Base-by-base conservation (phyloP, 129 eudicot species). In the Flaveria bidentis region DNA sequence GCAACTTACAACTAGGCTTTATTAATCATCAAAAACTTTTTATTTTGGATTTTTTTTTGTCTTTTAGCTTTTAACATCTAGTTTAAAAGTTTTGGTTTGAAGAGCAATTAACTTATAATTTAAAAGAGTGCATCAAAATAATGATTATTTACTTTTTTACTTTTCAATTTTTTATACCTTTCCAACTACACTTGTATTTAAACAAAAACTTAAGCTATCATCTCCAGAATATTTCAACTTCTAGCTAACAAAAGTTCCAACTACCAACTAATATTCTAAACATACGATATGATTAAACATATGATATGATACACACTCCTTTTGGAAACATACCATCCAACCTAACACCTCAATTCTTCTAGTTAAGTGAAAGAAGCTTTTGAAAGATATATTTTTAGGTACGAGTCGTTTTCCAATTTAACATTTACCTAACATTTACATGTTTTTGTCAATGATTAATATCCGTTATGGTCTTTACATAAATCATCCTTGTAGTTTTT, bases 371-470 rank as follows among this genome's bases (percentile, higher is more conserved):
- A 62, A 62, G 17, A 9, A 62, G 62, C 45, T 61, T 46, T n/a
- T 0, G 57, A 26, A 6, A 63, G 28, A 61, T 16, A 45, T 15
- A 62, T 25, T 23, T 62, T 49, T 71, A 2, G 2, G 70, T 25
- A 46, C 20, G 13, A 2, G 62, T 62, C 36, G 9, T 64, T 63
- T 12, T 76, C 46, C 47, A 61, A 49, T 49, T 64, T 63, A 71
- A 63, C 62, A 15, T 62, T 62, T 62, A 9, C 62, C 79, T 28
- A 62, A 62, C 71, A 26, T 61, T 46, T 63, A 6, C 30, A n/a
- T 6, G 11, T 70, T 70, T 49, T 47, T 26, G 52, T 2, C 12
- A 26, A 9, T 45, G 9, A 9, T 45, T 45, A 0, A 2, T 45
- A 45, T 45, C 36, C 36, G 36, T 30, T 30, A 30, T 30, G 4